Base-by-base conservation (phyloP, 768 basidiomycete species). In the Leccinum boreale region DNA sequence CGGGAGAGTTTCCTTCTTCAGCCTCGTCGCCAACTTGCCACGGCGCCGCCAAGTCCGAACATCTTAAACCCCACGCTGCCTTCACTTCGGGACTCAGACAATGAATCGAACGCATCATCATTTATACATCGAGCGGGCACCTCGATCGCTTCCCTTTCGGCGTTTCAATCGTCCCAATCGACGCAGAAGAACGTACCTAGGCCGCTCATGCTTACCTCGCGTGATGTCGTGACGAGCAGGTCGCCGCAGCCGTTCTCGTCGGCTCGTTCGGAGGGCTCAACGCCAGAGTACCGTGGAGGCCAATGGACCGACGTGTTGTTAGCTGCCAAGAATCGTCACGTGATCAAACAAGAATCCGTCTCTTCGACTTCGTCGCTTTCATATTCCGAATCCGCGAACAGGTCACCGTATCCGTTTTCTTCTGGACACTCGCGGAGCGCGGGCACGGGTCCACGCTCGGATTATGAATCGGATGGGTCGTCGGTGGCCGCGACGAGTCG, bases 311-410 rank as follows among this genome's bases (percentile, higher is more conserved):
- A 83, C 49, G 78, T 82, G 5, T 72, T 76, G 61, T 73, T 72
- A 42, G 65, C 73, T 52, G 76, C 33, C 42, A 57, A 57, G 51
- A 58, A 78, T 62, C 68, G 73, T 3, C 75, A 75, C 19, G 65
- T 68, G 23, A 60, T 79, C 26, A 78, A 77, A 63, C 77, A 80
- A 29, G 81, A 78, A 53, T 89, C 87, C 1, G 74, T 81, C 62
- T 90, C 89, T 9, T 85, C 87, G 2, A 66, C 79, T 2, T 87
- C 87, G 1, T 87, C 89, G 1, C 61, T 85, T 17, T 85, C 86
- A 3, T 81, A 81, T 3, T 79, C 84, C 12, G 85, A 85, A 59
- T 76, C 73, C 1, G 59, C 77, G 50, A 72, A 74, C 4, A 67
- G 67, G 15, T 54, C 46, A 10, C 69, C 71, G 17, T 73, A 69